Conservation (phyloP, 1,284 basidiomycete species). For the Anthracocystis setariae region DNA sequence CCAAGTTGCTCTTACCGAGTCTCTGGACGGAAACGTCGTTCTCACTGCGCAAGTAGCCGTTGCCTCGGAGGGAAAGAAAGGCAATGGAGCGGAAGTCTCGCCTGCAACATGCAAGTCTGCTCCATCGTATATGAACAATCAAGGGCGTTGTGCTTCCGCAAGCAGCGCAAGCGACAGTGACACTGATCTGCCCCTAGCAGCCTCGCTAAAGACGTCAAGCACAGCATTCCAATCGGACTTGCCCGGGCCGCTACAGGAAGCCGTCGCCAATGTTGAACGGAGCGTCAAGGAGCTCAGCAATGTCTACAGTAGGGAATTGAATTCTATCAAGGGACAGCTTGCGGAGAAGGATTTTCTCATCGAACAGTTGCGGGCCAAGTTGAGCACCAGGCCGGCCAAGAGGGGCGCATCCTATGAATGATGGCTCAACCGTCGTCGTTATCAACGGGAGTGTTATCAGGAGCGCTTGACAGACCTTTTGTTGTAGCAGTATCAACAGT, state of each 20-base stretch:
- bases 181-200: slow-evolving; percentile 13
- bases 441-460: background rate
- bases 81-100: background rate
- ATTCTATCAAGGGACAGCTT: slow-evolving; percentile 6
- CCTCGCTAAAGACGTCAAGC: background rate
- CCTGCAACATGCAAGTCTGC: background rate
- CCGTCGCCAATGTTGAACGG: background rate
- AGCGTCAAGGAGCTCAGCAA: slow-evolving; percentile 13
- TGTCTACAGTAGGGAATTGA: slow-evolving; percentile 10
- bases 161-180: slow-evolving; percentile 12
- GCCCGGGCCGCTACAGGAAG: background rate
- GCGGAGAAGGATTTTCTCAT: slow-evolving; percentile 18
- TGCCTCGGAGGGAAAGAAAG: background rate
- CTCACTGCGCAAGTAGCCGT: background rate
- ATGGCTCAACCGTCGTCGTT: background rate
- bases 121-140: background rate
- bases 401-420: background rate
- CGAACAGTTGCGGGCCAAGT: slow-evolving; percentile 13
- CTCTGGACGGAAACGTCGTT: background rate
- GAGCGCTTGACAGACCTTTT: background rate
- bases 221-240: background rate
- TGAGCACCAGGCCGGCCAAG: background rate
- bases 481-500: too few species aligned
- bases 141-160: background rate
- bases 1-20: background rate